Conservation (phyloP, 768 basidiomycete genomes). For the Mycena capillaripes region DNA sequence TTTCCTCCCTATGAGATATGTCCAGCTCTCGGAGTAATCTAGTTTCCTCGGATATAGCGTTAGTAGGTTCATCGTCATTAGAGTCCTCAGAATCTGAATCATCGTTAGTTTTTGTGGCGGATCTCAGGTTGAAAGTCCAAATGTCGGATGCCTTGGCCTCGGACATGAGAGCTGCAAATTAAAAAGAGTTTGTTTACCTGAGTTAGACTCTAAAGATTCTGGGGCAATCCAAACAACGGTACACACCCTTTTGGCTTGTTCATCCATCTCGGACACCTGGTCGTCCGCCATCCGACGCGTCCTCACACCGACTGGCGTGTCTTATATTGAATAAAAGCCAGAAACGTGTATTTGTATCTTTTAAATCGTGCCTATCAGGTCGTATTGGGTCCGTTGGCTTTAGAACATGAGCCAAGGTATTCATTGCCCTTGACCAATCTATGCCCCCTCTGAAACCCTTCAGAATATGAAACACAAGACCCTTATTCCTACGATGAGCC, state of each 20-base stretch:
- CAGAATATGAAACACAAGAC: constrained; percentile 65
- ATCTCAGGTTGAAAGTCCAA: constrained; percentile 57
- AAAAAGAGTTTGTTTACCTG: background rate
- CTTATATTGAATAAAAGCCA: constrained; percentile 11
- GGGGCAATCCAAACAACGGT: background rate
- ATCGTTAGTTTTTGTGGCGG: constrained; percentile 32
- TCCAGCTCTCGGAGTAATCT: constrained; percentile 66
- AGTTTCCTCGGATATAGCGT: constrained; percentile 41
- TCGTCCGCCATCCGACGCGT: no score
- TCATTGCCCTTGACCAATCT: constrained; percentile 40
- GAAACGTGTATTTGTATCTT: constrained; percentile 40
- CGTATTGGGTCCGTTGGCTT: constrained; percentile 32
- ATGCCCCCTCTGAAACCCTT: constrained; percentile 49
- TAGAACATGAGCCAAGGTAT: constrained; percentile 69
- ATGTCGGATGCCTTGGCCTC: constrained; percentile 33
- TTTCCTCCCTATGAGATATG: constrained; percentile 70
- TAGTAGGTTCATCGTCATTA: constrained; percentile 30
- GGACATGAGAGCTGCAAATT: background rate
- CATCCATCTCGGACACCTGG: constrained; percentile 19
- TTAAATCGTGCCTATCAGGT: background rate
- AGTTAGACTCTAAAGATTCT: background rate
- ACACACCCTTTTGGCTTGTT: constrained; percentile 27
- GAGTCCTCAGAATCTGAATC: constrained; percentile 45
- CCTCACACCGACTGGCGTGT: constrained; percentile 1
- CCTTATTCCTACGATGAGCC: constrained; percentile 72